Base-by-base conservation (phyloP, 1,139 yeast genomes). In the Groenewaldozyma auringiensis region DNA sequence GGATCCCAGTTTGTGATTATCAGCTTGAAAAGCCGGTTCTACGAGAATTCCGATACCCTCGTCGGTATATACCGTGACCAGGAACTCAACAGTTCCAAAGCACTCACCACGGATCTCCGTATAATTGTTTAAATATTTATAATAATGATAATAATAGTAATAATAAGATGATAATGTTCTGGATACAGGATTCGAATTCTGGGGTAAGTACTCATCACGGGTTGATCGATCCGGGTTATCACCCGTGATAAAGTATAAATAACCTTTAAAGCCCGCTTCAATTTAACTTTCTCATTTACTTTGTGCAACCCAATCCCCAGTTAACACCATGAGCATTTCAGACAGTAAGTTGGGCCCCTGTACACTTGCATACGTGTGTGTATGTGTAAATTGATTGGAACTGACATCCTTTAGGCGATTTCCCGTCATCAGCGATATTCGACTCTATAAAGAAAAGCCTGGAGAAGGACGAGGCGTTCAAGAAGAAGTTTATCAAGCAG, bases 41-140 rank as follows among this genome's bases (percentile, higher is more conserved):
- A 85, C 63, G 95, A 88, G 60, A 81, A 80, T 58, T 85, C 96
- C 3, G 95, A 88, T 60, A 82, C 95, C 0, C 70, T 92, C 50
- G 96, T 94, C 3, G 99, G 98, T 22, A 89, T 92, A 42, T 92
- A 85, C 67, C 73, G 96, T 51, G 94, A 88, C 55, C 96, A 86
- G 58, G 70, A 71, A 16, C 78, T 78, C 49, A 86, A 85, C 57
- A 75, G 87, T 44, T 86, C 96, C 2, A 76, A 75, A 54, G 82
- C 94, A 0, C 72, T 92, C 33, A 60, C 62, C n/a, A 38, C 60
- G 36, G 63, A 60, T 45, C 48, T 61, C 39, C 45, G 59, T 25
- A 25, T 25, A 25, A 25, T 25, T 25, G 29, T 25, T 8, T 25
- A 25, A 25, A 8, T 25, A 25, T n/a, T n/a, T n/a, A n/a, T n/a